phyloP scores from a whole-genome alignment of 805 yeast genomes.

The Saccharomyces paradoxus region DNA sequence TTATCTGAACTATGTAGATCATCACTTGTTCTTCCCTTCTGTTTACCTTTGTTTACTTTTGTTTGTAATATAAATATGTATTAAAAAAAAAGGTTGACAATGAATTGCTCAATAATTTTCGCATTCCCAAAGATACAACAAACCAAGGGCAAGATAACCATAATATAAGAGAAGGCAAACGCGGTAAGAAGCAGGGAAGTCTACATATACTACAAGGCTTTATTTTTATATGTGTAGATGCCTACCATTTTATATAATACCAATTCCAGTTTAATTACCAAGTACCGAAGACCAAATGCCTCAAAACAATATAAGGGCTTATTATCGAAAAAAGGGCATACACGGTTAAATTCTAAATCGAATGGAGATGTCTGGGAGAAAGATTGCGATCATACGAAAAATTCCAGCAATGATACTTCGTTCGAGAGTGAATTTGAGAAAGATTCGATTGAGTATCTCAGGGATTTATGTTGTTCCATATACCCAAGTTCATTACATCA shows the following conservation, averaged over 20 bases:
- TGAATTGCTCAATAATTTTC: background rate
- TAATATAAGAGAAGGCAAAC: background rate
- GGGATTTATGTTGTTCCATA: constrained; percentile 20
- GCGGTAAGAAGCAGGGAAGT: constrained; percentile 1
- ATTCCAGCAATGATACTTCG: constrained; percentile 7
- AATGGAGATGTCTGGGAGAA: background rate
- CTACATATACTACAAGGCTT: background rate
- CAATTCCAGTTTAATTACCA: constrained; percentile 23
- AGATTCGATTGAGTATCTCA: constrained; percentile 20
- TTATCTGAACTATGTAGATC: background rate
- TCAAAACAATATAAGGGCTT: background rate
- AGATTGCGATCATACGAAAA: background rate
- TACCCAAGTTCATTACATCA: constrained; percentile 17
- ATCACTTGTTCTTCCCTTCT: background rate
- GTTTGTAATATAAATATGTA: background rate
- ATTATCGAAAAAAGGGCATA: background rate
- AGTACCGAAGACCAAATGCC: constrained; percentile 15
- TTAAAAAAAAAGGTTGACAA: background rate
- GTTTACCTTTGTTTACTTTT: background rate
- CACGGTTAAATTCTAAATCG: background rate
- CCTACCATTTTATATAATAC: constrained; percentile 25
- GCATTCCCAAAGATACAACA: background rate
- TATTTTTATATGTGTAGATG: constrained; percentile 7
- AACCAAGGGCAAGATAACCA: background rate
- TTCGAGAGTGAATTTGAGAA: constrained; percentile 14